Evolutionary conservation across 306 rosid genomes (phyloP).

Genomic region (Ormosia semicastrata): DNA sequence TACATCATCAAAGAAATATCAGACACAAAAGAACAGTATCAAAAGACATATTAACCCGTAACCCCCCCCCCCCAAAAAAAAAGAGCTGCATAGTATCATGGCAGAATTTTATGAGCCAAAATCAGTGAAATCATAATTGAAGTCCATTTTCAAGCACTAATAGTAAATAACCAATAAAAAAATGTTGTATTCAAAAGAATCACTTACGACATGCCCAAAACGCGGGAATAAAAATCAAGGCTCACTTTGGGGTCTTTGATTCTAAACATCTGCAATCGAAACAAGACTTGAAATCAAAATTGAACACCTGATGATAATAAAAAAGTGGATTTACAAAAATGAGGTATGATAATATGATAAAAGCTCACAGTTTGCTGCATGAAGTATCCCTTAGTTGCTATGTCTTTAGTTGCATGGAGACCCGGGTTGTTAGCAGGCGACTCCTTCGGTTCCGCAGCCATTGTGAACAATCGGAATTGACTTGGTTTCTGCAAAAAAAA

Average conservation of each 20-base stretch:
- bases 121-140: not conserved
- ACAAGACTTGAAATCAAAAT: not conserved
- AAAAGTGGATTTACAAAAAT: not conserved
- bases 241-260: slow-evolving; percentile 92
- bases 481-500: slow-evolving; percentile 40
- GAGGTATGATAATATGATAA: not conserved
- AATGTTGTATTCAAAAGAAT: not conserved
- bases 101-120: not conserved
- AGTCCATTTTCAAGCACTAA: not conserved
- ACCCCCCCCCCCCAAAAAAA: too few species aligned
- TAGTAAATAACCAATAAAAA: not conserved
- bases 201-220: slow-evolving; percentile 97
- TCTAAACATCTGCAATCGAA: slow-evolving; percentile 63
- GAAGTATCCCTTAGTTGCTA: slow-evolving; percentile 79
- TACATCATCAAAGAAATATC: not conserved
- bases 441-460: slow-evolving; percentile 77
- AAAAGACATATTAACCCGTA: not conserved
- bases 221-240: slow-evolving; percentile 89
- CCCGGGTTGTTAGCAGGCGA: slow-evolving; percentile 74
- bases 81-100: not conserved
- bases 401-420: slow-evolving; percentile 63
- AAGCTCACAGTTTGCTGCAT: slow-evolving; percentile 87
- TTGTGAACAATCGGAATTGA: slow-evolving; percentile 56
- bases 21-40: not conserved
- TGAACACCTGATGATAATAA: not conserved